phyloP scores from a whole-genome alignment of 1,139 yeast genomes.

The Protomyces inouyei region DNA sequence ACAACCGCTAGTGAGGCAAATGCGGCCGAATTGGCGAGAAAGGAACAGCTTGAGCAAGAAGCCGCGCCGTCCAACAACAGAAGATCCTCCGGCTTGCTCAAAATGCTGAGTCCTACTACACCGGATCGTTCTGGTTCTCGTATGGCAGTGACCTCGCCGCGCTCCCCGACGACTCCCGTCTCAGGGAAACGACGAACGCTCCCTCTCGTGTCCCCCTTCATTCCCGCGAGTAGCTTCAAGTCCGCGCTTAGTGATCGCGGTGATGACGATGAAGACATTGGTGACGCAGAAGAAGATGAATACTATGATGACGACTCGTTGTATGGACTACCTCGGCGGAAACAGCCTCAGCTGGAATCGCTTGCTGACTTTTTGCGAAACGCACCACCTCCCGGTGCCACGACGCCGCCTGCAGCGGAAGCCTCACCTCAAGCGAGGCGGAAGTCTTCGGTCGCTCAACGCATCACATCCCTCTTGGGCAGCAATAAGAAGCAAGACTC shows the following conservation, averaged over 20 bases:
- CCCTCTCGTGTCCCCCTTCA: neutral
- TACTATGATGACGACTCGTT: slow-evolving; percentile 16
- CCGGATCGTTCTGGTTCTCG: neutral
- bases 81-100: neutral
- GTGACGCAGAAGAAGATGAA: slow-evolving; percentile 1
- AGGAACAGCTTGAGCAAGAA: neutral
- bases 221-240: neutral
- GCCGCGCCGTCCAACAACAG: neutral
- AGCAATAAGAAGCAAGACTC: neutral
- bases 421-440: neutral
- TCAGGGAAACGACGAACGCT: neutral
- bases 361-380: slow-evolving; percentile 17
- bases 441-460: neutral
- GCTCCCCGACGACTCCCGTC: neutral
- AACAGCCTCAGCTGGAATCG: slow-evolving; percentile 14
- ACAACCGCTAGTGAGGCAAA: neutral
- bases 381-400: slow-evolving; percentile 6
- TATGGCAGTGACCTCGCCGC: neutral
- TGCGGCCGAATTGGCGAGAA: neutral
- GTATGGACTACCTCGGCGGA: slow-evolving; percentile 11
- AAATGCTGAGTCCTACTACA: neutral
- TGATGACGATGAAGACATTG: neutral
- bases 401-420: neutral
- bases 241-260: neutral
- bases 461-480: neutral